Evolutionary conservation across 2,329 filamentous ascomycete genomes (phyloP).

Genomic region (Neopestalotiopsis sp.): DNA sequence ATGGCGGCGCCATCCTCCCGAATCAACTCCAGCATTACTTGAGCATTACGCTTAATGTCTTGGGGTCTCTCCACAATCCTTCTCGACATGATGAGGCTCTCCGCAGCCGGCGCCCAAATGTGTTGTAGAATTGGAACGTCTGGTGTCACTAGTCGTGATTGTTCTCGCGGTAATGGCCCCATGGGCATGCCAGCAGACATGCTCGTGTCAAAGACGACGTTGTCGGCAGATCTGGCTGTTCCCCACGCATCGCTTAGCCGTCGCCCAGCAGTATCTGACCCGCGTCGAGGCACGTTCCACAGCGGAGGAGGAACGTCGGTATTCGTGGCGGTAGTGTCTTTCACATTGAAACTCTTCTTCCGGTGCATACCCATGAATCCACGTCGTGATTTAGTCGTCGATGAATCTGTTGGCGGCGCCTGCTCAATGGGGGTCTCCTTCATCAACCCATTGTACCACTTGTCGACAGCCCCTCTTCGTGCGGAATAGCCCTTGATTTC

Average conservation of each 20-base stretch:
- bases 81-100: slow-evolving; percentile 65
- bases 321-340: slow-evolving; percentile 31
- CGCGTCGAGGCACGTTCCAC: slow-evolving; percentile 29
- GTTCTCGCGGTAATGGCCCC: slow-evolving; percentile 56
- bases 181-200: slow-evolving; percentile 68
- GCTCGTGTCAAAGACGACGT: slow-evolving; percentile 63
- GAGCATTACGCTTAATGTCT: slow-evolving; percentile 68
- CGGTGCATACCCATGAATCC: slow-evolving; percentile 60
- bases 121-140: slow-evolving; percentile 65
- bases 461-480: slow-evolving; percentile 63
- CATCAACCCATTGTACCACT: slow-evolving; percentile 60
- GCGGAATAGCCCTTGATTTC: slow-evolving; percentile 70
- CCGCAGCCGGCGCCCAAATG: slow-evolving; percentile 68
- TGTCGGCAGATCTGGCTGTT: slow-evolving; percentile 33
- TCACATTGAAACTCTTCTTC: slow-evolving; percentile 55
- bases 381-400: slow-evolving; percentile 54
- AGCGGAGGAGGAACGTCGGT: slow-evolving; percentile 15
- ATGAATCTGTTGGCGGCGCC: slow-evolving; percentile 41
- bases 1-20: slow-evolving; percentile 63
- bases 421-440: slow-evolving; percentile 48
- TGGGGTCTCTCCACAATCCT: slow-evolving; percentile 62
- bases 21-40: slow-evolving; percentile 69
- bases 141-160: slow-evolving; percentile 54
- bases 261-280: slow-evolving; percentile 33
- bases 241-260: slow-evolving; percentile 34